Evolutionary conservation across 495 filamentous ascomycete species (phyloP).

Genomic region (Clavariopsis aquatica): DNA sequence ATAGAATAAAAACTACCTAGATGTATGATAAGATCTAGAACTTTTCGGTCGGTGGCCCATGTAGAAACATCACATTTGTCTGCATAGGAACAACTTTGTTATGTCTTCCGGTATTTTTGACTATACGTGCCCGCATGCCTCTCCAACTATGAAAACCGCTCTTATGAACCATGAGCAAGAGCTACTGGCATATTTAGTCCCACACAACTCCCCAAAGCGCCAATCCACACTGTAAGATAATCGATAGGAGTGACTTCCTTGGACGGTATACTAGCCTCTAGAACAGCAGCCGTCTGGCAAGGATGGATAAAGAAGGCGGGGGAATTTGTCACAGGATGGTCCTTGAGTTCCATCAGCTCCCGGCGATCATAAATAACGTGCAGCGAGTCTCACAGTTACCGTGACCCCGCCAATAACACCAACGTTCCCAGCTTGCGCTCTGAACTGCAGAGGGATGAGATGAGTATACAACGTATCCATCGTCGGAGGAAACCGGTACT

Average conservation of each 20-base stretch:
- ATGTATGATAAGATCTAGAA: not conserved
- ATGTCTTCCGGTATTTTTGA: no score
- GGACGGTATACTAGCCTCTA: constrained; percentile 11
- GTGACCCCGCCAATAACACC: constrained; percentile 37
- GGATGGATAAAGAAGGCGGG: constrained; percentile 40
- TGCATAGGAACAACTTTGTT: not conserved
- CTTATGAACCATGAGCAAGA: constrained; percentile 2
- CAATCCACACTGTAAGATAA: constrained; percentile 37
- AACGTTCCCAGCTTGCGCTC: constrained; percentile 21
- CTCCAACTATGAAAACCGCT: no score
- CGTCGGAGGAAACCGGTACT: constrained; percentile 14
- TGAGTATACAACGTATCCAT: constrained; percentile 26
- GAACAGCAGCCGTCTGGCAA: constrained; percentile 33
- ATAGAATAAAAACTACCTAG: not conserved
- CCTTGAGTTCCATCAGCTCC: constrained; percentile 18
- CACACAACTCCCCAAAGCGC: constrained; percentile 25
- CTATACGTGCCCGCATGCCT: no score
- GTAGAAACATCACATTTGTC: constrained; percentile 3
- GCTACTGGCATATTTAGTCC: constrained; percentile 27
- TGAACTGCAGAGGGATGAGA: constrained; percentile 28
- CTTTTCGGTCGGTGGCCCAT: not conserved
- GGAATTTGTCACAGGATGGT: constrained; percentile 31
- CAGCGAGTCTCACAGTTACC: constrained; percentile 23
- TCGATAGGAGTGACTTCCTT: constrained; percentile 16
- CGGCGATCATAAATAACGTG: not conserved